Conservation (phyloP, 257 asterid genomes). For the Knoxia roxburghii region DNA sequence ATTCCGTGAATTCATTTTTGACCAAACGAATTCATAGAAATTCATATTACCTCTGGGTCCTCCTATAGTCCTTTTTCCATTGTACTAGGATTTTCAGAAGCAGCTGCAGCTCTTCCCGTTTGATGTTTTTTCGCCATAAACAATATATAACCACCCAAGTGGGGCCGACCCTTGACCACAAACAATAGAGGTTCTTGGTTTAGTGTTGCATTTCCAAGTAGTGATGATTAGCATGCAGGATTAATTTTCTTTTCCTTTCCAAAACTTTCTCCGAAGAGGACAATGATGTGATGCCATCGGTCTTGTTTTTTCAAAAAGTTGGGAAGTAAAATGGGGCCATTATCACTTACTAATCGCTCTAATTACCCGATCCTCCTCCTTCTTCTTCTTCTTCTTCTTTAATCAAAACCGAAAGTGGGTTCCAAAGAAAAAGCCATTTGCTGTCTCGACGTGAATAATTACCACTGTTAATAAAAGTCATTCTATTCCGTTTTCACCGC, state of each 20-base stretch:
- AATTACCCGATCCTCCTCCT: too few species aligned
- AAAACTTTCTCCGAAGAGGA: slow-evolving; percentile 25
- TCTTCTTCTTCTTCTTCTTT: too few species aligned
- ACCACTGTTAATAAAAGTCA: neutral
- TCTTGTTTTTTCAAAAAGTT: slow-evolving; percentile 8
- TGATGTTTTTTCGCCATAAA: too few species aligned
- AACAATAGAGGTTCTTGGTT: too few species aligned
- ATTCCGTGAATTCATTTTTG: slow-evolving; percentile 23
- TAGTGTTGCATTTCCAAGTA: slow-evolving; percentile 3
- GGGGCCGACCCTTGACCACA: too few species aligned
- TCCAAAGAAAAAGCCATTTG: slow-evolving; percentile 4
- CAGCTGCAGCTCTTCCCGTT: too few species aligned
- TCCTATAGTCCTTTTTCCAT: slow-evolving; percentile 4
- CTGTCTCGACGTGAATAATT: slow-evolving; percentile 12
- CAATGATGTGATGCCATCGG: slow-evolving; percentile 14
- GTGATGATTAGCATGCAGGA: slow-evolving; percentile 19
- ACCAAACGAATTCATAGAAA: slow-evolving; percentile 14
- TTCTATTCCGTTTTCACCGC: neutral
- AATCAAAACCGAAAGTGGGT: slow-evolving; percentile 9
- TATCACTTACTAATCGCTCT: too few species aligned
- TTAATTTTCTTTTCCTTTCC: slow-evolving; percentile 4
- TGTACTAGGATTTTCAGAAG: slow-evolving; percentile 15
- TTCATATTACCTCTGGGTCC: slow-evolving; percentile 22
- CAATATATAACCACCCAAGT: too few species aligned
- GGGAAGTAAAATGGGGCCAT: slow-evolving; percentile 1